Conservation (phyloP, 257 asterid genomes). For the Rehmannia glutinosa region DNA sequence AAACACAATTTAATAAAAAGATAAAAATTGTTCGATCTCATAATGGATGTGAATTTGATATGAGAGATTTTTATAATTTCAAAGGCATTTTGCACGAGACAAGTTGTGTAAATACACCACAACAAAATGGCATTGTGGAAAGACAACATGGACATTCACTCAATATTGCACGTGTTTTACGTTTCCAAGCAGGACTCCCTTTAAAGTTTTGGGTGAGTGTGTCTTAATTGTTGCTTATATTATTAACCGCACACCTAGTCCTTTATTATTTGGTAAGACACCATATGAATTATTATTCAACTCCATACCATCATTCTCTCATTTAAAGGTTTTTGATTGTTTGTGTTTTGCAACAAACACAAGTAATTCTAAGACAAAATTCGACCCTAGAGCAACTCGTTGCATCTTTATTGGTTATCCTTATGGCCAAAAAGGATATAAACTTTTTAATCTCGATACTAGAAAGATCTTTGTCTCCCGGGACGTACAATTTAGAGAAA, state of each 20-base stretch:
- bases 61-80: no score
- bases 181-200: no score
- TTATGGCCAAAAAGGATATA: not conserved
- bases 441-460: not conserved
- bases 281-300: no score
- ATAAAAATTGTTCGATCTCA: no score
- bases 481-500: not conserved
- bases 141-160: not conserved
- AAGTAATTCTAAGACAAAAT: not conserved
- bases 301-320: not conserved
- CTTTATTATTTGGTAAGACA: no score
- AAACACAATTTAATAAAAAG: no score
- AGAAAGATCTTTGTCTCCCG: not conserved
- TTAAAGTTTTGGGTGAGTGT: no score
- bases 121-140: no score
- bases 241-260: not conserved
- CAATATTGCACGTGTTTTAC: not conserved
- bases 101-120: no score
- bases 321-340: not conserved
- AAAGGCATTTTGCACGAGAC: no score
- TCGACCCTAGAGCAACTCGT: not conserved
- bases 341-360: not conserved
- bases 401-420: not conserved
- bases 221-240: not conserved
- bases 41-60: no score